Evolutionary conservation across 2,329 filamentous ascomycete species (phyloP), one percentile per base, ranked within the genome.

Genomic region (Cephalotrichum gorgonifer): DNA sequence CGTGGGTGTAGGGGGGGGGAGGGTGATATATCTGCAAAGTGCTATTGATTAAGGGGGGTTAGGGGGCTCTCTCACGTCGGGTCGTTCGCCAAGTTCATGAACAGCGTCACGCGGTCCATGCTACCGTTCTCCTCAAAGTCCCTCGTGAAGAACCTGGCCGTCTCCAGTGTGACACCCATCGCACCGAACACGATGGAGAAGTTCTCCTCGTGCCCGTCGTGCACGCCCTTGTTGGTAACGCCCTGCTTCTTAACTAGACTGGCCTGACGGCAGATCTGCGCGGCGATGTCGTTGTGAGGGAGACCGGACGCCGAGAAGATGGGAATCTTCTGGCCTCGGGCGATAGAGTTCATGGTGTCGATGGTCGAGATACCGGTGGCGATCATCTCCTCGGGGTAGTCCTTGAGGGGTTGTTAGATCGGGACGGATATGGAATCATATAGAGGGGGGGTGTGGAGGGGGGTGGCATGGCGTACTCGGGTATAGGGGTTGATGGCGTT

Each of bases 151-250:
- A 98, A 98, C 60, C 93, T 86, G 60, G 86, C 88, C 28, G 93
- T 98, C 68, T 98, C 93, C 84, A 98, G 83, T 75, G 98, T 98
- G 60, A 98, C 93, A 89, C 93, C 93, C 93, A 98, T 98, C 63
- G 93, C 93, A 64, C 88, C 94, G 65, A 98, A 98, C 51, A 98
- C 93, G 62, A 98, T 98, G 53, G 90, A 96, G 79, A 98, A 98
- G 76, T 98, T 98, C 64, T 98, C 93, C 63, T 96, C 89, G 70
- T 98, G 93, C 50, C 83, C 90, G 62, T 98, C 94, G 64, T 98
- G 93, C 25, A 93, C 83, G 56, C 86, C 90, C 80, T 98, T 98
- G 66, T 88, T 95, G 31, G 89, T 85, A 48, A 82, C 68, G 47
- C 89, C 77, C 75, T 88, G 62, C 58, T 77, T 71, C 69, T 89